phyloP scores from a whole-genome alignment of 768 basidiomycete species.

The Suillus lakei region DNA sequence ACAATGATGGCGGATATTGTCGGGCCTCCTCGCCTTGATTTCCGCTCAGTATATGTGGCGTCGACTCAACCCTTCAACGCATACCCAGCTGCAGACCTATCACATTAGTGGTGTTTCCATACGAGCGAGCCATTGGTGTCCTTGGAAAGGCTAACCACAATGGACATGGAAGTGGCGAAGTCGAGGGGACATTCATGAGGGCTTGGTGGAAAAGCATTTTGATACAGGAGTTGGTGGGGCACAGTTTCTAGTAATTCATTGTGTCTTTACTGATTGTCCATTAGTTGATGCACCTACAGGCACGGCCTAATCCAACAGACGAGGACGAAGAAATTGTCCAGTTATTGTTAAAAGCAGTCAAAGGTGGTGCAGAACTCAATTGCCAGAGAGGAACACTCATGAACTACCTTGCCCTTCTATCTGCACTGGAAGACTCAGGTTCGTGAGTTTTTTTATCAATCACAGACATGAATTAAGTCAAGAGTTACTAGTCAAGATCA shows the following conservation, averaged over 20 bases:
- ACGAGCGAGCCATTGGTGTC: neutral
- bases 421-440: neutral
- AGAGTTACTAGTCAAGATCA: neutral
- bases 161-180: neutral
- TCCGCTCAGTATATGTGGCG: neutral
- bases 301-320: neutral
- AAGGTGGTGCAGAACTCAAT: neutral
- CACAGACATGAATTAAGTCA: neutral
- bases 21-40: neutral
- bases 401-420: neutral
- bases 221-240: neutral
- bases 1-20: neutral
- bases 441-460: neutral
- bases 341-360: neutral
- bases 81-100: neutral
- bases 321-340: too few relatives aligned
- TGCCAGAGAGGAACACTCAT: neutral
- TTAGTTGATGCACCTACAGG: neutral
- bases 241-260: neutral
- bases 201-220: conserved; percentile 1
- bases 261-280: neutral
- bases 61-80: too few relatives aligned
- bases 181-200: conserved; percentile 1
- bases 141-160: neutral
- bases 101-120: neutral